Base-by-base conservation (phyloP, 1,284 basidiomycete species). In the Ustilago loliicola region DNA sequence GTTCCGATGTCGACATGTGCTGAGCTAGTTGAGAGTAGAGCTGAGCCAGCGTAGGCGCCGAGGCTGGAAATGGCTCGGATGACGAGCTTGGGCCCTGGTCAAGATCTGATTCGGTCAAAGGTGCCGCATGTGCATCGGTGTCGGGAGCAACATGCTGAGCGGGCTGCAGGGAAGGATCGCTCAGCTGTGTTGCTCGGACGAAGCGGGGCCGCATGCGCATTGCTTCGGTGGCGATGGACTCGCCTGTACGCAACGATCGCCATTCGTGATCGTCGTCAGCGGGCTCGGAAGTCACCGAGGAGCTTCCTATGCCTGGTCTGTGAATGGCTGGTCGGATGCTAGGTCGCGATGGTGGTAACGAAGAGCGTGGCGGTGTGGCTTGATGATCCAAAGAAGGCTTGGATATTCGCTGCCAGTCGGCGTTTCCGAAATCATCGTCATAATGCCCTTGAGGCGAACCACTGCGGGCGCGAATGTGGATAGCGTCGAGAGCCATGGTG, bases 401-500 rank as follows among this genome's bases (percentile, higher is more conserved):
- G n/a, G n/a, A n/a, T n/a, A n/a, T n/a, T n/a, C n/a, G n/a, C n/a
- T 57, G 59, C 53, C 54, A 57, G 13, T 23, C 47, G n/a, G 21
- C 15, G 29, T 36, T 30, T 1, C 34, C 36, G 2, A 8, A 2
- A 15, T n/a, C 9, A 11, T 21, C 13, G 9, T 10, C 11, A 3
- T 42, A 48, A 32, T 36, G 36, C 10, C 34, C 13, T 3, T 23
- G 9, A 27, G 61, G 51, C 51, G 61, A 67, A 19, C 32, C 29
- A 36, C 55, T 47, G 5, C 59, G 55, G 21, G 61, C 36, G 0
- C 61, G 59, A n/a, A 76, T 67, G 52, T 75, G 60, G 15, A 66
- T 42, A 55, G 72, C 66, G 42, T 70, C 21, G 45, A 75, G 72
- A 36, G 72, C 72, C 72, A 75, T 75, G 9, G 1, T 52, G 47